Base-by-base conservation (phyloP, 2,329 filamentous ascomycete genomes). In the Ophiosphaerella herpotricha region DNA sequence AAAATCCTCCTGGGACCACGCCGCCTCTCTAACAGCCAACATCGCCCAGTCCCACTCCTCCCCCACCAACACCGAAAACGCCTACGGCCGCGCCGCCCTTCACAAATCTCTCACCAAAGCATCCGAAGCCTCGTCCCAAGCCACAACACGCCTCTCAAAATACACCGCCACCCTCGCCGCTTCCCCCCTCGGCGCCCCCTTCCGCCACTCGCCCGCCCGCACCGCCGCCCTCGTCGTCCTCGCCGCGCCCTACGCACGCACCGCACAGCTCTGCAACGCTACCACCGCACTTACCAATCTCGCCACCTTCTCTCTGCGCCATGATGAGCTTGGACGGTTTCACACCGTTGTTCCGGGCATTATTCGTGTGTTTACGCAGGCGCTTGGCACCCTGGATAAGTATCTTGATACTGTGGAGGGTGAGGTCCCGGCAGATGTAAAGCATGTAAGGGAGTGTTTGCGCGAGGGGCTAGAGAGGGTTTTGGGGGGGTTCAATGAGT, bases 321-420 rank as follows among this genome's bases (percentile, higher is more conserved):
- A 97, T 72, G 93, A 97, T 69, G 82, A 82, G 39, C 94, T 86
- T 66, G 93, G 93, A 12, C 89, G 90, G 60, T 93, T 95, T n/a
- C 88, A 95, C 58, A 81, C 85, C 37, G 89, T 94, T 57, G 85
- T 97, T 2, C 84, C 89, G 1, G 76, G 75, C 41, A 86, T 96
- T 48, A 84, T 97, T 43, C 83, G 87, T 39, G 84, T 85, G 1
- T 83, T 95, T 53, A 92, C 90, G 0, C 61, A 71, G 0, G 85
- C 89, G 0, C 85, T 91, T 48, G 80, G 18, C 18, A 21, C 18
- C 18, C 18, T 21, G 18, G 18, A 21, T 21, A 21, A 21, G 18
- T 21, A 21, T 21, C 18, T 21, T 21, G 18, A 21, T 21, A 21
- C 18, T 21, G 18, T 21, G 2, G 18, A 21, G 18, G 18, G 18